Percentiles rank a stretch among this genome's conserved stretches.
Conservation (phyloP, 306 rosid genomes). For the Vicia sativa region DNA sequence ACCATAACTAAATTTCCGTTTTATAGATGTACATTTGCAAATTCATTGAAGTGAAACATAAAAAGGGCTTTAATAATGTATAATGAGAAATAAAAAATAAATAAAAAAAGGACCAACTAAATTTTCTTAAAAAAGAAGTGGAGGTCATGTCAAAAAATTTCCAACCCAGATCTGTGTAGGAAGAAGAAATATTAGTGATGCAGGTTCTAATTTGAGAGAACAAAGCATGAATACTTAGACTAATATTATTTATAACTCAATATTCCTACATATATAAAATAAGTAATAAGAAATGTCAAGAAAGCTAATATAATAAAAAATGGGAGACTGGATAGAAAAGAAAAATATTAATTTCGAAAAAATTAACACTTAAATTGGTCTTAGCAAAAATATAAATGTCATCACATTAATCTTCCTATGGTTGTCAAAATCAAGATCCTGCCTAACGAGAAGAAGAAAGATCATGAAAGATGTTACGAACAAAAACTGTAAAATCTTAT, state of each 20-base stretch:
- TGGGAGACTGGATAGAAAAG: slow-evolving; percentile 7
- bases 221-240: not conserved
- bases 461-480: not conserved
- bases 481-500: not conserved
- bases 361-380: not conserved
- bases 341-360: not conserved
- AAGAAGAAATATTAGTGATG: slow-evolving; percentile 7
- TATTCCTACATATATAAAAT: slow-evolving; percentile 10
- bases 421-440: no score
- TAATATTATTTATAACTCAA: not conserved
- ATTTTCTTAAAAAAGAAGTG: slow-evolving; percentile 1
- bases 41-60: not conserved
- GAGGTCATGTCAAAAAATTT: not conserved
- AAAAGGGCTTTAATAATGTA: slow-evolving; percentile 9
- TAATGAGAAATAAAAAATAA: not conserved
- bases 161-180: not conserved
- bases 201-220: not conserved
- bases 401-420: no score
- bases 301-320: not conserved
- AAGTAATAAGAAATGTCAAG: slow-evolving; percentile 1
- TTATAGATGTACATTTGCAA: slow-evolving; percentile 1
- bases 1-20: slow-evolving; percentile 23
- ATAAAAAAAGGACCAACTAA: slow-evolving; percentile 18
- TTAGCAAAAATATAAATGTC: no score
- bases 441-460: no score